Evolutionary conservation across 2,329 filamentous ascomycete genomes (phyloP), one percentile per base, ranked within the genome.

Genomic region (Cladosporium sp.): DNA sequence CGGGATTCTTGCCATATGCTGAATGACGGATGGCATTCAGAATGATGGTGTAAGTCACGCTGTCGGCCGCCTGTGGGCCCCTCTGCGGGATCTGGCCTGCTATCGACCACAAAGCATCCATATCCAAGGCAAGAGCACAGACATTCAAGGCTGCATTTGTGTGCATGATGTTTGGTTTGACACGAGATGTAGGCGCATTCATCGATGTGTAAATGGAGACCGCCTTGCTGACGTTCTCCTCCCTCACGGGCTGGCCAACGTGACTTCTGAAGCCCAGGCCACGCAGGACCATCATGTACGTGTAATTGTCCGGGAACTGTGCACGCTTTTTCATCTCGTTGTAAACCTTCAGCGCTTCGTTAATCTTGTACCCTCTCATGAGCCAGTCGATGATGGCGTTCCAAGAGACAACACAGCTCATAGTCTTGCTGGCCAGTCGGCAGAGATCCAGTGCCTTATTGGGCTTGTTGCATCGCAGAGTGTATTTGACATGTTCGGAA

Each of bases 311-410:
- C 1, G 95, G 94, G 29, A 85, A 82, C 72, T 96, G 90, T 5
- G 84, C 89, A 67, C 93, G 86, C 80, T 98, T 98, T 81, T 98
- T 99, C 94, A 99, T 98, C 90, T 98, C 94, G 77, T 97, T 97
- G 80, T 88, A 97, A n/a, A 92, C 82, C 78, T 91, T 93, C 65
- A 96, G 79, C 21, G 91, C 93, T 23, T 82, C 80, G 67, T 84
- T 83, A 37, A 92, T 77, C 61, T 84, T 83, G 50, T 86, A 82
- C 28, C 87, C 81, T 50, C 84, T 79, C 76, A 97, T 80, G 68
- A 87, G 82, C 76, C 92, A 87, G 65, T 89, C 85, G 65, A 99
- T 89, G 53, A 97, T 78, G 74, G 91, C 86, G 78, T 98, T 98
- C 93, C 94, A 99, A 66, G 90, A 88, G 66, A 96, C 93, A 4